Evolutionary conservation across 2,329 filamentous ascomycete species (phyloP).

Genomic region (Keithomyces neogunnii): DNA sequence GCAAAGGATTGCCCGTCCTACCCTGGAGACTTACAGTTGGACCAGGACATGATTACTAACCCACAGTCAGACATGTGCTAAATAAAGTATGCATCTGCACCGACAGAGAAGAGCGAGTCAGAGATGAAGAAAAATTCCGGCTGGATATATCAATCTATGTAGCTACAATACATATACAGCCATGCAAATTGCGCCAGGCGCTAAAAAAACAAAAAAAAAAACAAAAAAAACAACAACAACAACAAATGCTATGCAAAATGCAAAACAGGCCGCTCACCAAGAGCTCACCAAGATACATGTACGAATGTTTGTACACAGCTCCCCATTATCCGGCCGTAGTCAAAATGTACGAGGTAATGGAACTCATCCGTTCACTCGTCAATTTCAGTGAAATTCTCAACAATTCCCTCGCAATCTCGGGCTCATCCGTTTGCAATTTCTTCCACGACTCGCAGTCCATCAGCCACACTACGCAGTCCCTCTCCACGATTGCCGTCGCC

Average conservation of each 20-base stretch:
- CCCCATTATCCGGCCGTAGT: constrained; percentile 37
- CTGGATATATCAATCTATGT: not conserved
- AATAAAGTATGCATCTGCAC: too few relatives aligned
- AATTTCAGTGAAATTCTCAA: constrained; percentile 83
- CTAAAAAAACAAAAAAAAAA: too few relatives aligned
- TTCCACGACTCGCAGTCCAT: constrained; percentile 66
- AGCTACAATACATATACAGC: not conserved
- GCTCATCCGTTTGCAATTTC: constrained; percentile 60
- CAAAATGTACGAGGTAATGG: constrained; percentile 50
- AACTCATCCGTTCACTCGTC: constrained; percentile 83
- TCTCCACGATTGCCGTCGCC: constrained; percentile 76
- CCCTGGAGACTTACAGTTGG: too few relatives aligned
- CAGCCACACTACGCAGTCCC: constrained; percentile 74
- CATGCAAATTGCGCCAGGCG: too few relatives aligned
- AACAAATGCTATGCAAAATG: constrained; percentile 3
- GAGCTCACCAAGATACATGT: not conserved
- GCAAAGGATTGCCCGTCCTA: too few relatives aligned
- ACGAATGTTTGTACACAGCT: not conserved
- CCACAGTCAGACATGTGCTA: too few relatives aligned
- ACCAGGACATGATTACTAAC: too few relatives aligned
- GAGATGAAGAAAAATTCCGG: too few relatives aligned
- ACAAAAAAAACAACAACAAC: too few relatives aligned
- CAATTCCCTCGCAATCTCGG: constrained; percentile 74
- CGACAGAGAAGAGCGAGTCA: too few relatives aligned
- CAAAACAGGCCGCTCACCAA: not conserved